Evolutionary conservation across 805 yeast species (phyloP).

Genomic region (Barnettozyma californica): DNA sequence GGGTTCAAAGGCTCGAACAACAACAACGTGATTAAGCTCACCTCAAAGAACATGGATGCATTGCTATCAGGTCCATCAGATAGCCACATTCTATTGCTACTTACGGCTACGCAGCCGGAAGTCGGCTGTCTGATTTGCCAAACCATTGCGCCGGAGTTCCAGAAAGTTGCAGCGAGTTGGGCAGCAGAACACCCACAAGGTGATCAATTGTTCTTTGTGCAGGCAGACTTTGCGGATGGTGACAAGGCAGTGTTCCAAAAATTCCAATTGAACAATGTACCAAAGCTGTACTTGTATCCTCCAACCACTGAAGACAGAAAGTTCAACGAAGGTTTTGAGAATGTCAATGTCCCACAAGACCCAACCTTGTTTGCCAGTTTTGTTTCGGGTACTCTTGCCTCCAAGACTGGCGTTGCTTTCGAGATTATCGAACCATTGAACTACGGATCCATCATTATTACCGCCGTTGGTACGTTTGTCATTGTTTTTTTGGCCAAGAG

Average conservation of each 20-base stretch:
- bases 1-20: slow-evolving; percentile 29
- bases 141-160: slow-evolving; percentile 61
- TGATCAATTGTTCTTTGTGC: slow-evolving; percentile 60
- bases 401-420: slow-evolving; percentile 19
- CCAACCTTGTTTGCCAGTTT: slow-evolving; percentile 28
- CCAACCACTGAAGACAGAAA: slow-evolving; percentile 46
- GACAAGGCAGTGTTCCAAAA: slow-evolving; percentile 39
- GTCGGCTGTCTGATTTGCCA: slow-evolving; percentile 75
- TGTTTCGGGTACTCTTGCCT: slow-evolving; percentile 26
- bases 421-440: slow-evolving; percentile 31
- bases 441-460: slow-evolving; percentile 31
- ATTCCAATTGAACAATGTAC: slow-evolving; percentile 63
- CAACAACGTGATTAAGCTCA: slow-evolving; percentile 40
- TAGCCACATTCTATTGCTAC: slow-evolving; percentile 60
- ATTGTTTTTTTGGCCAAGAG: slow-evolving; percentile 25
- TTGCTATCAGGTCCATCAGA: slow-evolving; percentile 58
- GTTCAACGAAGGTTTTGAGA: slow-evolving; percentile 23
- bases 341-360: slow-evolving; percentile 28
- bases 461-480: slow-evolving; percentile 31
- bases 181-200: slow-evolving; percentile 49
- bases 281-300: slow-evolving; percentile 60
- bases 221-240: slow-evolving; percentile 63
- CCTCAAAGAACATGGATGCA: slow-evolving; percentile 54
- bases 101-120: slow-evolving; percentile 70
- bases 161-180: slow-evolving; percentile 61